Evolutionary conservation across 139 green algal genomes (phyloP), one percentile per base, ranked within the genome.

Genomic region (Coccomyxa sp.): DNA sequence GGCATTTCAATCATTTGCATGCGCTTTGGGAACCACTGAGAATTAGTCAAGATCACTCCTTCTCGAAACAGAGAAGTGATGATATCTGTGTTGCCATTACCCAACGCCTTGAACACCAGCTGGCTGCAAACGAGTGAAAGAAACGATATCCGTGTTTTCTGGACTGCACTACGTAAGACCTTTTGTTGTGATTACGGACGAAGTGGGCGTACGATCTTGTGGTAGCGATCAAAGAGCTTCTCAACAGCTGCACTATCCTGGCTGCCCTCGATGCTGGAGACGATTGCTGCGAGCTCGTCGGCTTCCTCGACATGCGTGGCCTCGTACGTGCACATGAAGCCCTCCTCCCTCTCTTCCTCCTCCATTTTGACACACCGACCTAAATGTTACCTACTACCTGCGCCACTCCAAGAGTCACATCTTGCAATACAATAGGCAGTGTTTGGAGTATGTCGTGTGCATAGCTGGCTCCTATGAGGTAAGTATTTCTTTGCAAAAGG

Each of bases 131-230:
- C 1, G 18, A 1, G 7, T 71, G 18, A 71, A 9, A 9, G 4
- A 21, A 11, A 71, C 1, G 63, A 1, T 9, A 1, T 11, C 18
- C 63, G 18, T 21, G 10, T 14, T 71, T 71, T 21, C 21, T 25
- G 10, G 4, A 9, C 63, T 71, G 63, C 63, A 71, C 18, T 25
- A 9, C 63, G 10, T 71, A 21, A 25, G 18, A 21, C 9, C 18
- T 1, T 14, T 21, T 71, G 63, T 3, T 71, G 63, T 15, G 63
- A 9, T 1, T 71, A 25, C 18, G 63, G 45, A 79, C 32, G 23
- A 13, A 21, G 10, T 31, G 18, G 31, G 21, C 90, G 80, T 79
- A 95, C 91, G 28, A 95, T 91, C 14, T 82, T 76, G 3, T 86
- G 86, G 79, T 91, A 94, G 57, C 91, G 89, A 0, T 84, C 59